Evolutionary conservation across 2,329 filamentous ascomycete species (phyloP), one percentile per base, ranked within the genome.

Genomic region (Xylaria polymorpha): DNA sequence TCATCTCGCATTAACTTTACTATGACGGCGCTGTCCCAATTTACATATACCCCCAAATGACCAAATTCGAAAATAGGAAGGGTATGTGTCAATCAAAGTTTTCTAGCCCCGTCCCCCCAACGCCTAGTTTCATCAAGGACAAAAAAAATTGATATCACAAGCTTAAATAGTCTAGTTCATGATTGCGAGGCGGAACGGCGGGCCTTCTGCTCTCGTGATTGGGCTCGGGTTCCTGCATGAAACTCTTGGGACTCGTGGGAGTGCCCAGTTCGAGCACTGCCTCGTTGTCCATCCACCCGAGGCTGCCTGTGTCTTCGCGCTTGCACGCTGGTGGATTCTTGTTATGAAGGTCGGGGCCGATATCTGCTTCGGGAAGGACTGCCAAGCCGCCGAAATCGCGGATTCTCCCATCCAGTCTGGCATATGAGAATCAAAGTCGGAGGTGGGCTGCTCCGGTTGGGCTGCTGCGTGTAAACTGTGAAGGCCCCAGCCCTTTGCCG

Each of bases 401-500:
- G 56, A 50, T 15, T 57, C 69, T 7, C 57, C 51, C 22, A 68
- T 20, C 71, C 71, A 72, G 18, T 72, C 67, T 8, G 64, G 41
- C 63, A 72, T 71, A 0, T 61, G 51, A 2, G 69, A 70, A 35
- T 69, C 61, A n/a, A 68, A 64, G 20, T 59, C n/a, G 3, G 53
- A 43, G 4, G 18, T 39, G 14, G 61, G 9, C 41, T 68, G 61
- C 37, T 55, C 18, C 2, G 51, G 59, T 7, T 62, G 63, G 32
- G 62, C 64, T 41, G 66, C 63, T 51, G 64, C 69, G 9, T 70
- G 71, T n/a, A 72, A 46, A 37, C 69, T 70, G 9, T 71, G 71
- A 37, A 72, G 61, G 8, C 64, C 67, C 69, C 71, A 72, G 14
- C 69, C 71, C 43, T 70, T 71, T n/a, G 71, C 66, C 2, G 71